phyloP scores from a whole-genome alignment of 2,329 filamentous ascomycete species.

The Cryphonectria parasitica region DNA sequence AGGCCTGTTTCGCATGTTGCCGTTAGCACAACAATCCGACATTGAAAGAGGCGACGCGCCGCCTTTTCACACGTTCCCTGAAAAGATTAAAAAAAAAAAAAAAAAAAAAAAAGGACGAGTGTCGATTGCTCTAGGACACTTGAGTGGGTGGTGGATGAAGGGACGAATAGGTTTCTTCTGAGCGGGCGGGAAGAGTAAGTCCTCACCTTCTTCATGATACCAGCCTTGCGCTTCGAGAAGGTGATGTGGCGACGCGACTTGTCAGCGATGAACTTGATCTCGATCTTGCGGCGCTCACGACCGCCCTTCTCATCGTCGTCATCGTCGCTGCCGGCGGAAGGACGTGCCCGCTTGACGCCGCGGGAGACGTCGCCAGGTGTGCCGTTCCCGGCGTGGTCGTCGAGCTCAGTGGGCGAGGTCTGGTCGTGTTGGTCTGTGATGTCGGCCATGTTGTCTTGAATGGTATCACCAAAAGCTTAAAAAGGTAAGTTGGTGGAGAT shows the following conservation, averaged over 20 bases:
- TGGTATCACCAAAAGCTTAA: slow-evolving; percentile 56
- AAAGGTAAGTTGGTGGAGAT: slow-evolving; percentile 64
- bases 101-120: too few relatives aligned
- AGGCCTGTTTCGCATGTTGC: slow-evolving; percentile 60
- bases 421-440: slow-evolving; percentile 79
- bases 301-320: slow-evolving; percentile 98
- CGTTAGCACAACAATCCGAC: slow-evolving; percentile 17
- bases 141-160: background rate
- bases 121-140: background rate
- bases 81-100: too few relatives aligned
- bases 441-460: slow-evolving; percentile 68
- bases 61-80: too few relatives aligned
- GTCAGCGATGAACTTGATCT: slow-evolving; percentile 99
- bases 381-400: slow-evolving; percentile 74
- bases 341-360: slow-evolving; percentile 87
- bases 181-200: background rate
- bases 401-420: slow-evolving; percentile 73
- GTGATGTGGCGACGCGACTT: slow-evolving; percentile 99
- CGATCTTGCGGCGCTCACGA: slow-evolving; percentile 98
- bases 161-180: background rate
- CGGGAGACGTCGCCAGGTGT: slow-evolving; percentile 70
- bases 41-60: background rate
- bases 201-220: slow-evolving; percentile 98
- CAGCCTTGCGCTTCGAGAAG: slow-evolving; percentile 99
- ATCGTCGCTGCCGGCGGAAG: slow-evolving; percentile 85